phyloP scores from a whole-genome alignment of 2,329 filamentous ascomycete genomes.

The Diplodia scrobiculata region DNA sequence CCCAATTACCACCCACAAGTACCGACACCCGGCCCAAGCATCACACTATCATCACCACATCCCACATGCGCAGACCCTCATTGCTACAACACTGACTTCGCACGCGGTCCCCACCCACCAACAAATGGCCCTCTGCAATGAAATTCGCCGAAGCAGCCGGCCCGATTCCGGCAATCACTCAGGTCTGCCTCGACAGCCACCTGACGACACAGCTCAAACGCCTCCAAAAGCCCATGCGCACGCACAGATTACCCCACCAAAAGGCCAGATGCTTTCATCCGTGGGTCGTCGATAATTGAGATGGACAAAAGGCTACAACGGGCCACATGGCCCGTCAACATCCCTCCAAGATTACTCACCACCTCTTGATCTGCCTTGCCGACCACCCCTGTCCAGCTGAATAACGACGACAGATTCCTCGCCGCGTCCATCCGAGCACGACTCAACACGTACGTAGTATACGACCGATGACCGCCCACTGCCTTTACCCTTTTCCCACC shows the following conservation, averaged over 20 bases:
- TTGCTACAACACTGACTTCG: background rate
- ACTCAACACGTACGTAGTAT: background rate
- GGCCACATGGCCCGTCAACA: background rate
- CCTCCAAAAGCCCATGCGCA: background rate
- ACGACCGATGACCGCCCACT: background rate
- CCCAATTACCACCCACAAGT: constrained; percentile 5
- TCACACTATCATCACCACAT: background rate
- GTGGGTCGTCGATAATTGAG: background rate
- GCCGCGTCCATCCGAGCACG: background rate
- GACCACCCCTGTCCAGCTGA: background rate
- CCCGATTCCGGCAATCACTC: background rate
- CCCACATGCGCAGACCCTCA: background rate
- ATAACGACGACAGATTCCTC: background rate
- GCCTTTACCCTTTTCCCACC: background rate
- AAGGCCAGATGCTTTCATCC: background rate
- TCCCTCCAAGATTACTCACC: background rate
- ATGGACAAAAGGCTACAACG: background rate
- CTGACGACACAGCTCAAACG: background rate
- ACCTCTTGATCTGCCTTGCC: background rate
- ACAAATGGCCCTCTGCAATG: background rate
- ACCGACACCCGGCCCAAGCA: background rate
- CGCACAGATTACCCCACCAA: background rate
- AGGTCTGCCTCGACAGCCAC: background rate
- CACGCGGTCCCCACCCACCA: background rate
- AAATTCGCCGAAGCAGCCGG: background rate